Base-by-base conservation (phyloP, 768 basidiomycete species). In the Auriculariales sp. region DNA sequence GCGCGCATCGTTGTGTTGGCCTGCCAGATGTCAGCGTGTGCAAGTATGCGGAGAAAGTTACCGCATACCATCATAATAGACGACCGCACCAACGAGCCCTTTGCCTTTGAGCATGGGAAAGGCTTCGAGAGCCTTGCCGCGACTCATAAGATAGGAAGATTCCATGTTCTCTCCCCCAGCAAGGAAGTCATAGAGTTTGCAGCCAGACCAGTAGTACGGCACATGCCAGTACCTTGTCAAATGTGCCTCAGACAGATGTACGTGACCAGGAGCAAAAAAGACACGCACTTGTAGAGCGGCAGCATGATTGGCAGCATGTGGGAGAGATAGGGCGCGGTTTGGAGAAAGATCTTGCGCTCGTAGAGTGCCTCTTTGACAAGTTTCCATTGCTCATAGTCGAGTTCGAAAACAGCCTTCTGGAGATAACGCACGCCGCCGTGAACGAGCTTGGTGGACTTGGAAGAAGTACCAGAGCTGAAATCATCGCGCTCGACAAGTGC, bases 151-250 rank as follows among this genome's bases (percentile, higher is more conserved):
- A 65, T 98, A 98, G 5, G 90, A 90, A 1, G 77, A 73, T 65
- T 92, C 90, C 90, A 95, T 95, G 63, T 97, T 97, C 64, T 95
- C 89, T 63, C 85, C 84, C 0, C 94, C 94, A 6, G 94, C 94
- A 17, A 99, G 71, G 28, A 95, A 33, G 61, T 99, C 94, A 68
- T 99, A 99, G 71, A 97, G 69, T 68, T 97, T 98, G 69, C 87
- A 92, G 3, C 94, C 94, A 2, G 79, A 81, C 70, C 78, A 91
- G 65, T 95, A 97, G 66, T 98, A 99, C 0, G 94, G 94, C 12
- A 97, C 74, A 59, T 97, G 92, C 92, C 93, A 98, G 64, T 90
- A 93, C 53, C 83, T 85, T 6, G 28, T 27, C 11, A 10, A 19
- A 9, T 36, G 10, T 42, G 59, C 27, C 59, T 52, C 39, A 46